Evolutionary conservation across 2,329 filamentous ascomycete genomes (phyloP), one percentile per base, ranked within the genome.

Genomic region (Alternaria novae-zelandiae): DNA sequence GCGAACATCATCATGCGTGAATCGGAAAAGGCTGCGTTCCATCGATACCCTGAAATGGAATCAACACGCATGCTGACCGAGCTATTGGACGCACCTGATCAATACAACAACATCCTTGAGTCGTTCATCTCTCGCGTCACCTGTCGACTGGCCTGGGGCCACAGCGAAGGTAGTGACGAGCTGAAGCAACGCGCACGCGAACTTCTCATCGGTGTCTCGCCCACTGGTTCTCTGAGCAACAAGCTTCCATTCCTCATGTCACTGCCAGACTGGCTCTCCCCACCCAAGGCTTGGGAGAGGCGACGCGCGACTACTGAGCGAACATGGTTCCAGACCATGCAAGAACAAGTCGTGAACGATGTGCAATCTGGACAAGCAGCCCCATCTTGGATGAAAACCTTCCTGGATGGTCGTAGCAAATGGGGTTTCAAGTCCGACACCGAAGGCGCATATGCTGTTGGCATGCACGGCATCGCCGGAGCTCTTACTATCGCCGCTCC

Each of bases 401-500:
- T 82, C 67, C 74, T 83, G 2, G 79, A 82, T 45, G 78, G 77
- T 41, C 76, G 78, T 54, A 70, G 68, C 53, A 76, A 77, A 51
- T 82, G 78, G 74, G 80, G 77, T 12, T 83, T 83, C 68, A 72
- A 75, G 15, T 79, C 80, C 28, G 80, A 82, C n/a, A 64, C 80
- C 1, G 82, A 84, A 64, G 82, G 81, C 7, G 81, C 82, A 3
- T 83, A 81, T 63, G 80, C 80, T 54, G 82, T 84, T 15, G 82
- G 82, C 7, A 83, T 84, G 82, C 81, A 83, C 56, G 82, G 81
- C 6, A 83, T 84, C 44, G 82, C 82, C 13, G 82, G 82, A 32
- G 82, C 82, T 21, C 69, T 84, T 8, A 84, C 82, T 3, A 82
- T 83, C 32, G 82, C 82, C 1, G 82, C 81, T 6, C 81, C 81